A percentile compares a stretch with the other conserved stretches of the same genome.
phyloP scores from a whole-genome alignment of 176 grass and related monocot genomes.

The Bothriochloa decipiens region DNA sequence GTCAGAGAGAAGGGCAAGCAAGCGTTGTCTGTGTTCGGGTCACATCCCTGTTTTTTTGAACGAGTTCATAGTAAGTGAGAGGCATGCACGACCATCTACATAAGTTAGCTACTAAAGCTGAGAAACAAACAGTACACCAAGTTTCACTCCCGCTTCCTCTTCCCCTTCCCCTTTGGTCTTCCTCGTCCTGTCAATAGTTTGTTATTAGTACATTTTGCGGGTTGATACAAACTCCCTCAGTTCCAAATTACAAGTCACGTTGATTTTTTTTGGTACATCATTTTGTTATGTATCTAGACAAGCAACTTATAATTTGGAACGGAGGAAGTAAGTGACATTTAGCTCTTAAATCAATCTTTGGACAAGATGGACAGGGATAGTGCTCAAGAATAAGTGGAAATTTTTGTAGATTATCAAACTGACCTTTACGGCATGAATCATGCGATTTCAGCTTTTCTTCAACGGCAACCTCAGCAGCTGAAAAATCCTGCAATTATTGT shows the following conservation, averaged over 20 bases:
- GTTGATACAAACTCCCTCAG: background rate
- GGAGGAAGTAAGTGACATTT: too few species aligned
- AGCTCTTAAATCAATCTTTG: background rate
- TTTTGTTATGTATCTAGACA: too few species aligned
- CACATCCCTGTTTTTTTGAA: too few species aligned
- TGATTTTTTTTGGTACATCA: too few species aligned
- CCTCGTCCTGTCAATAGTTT: background rate
- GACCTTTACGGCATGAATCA: conserved; percentile 13
- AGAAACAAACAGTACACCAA: background rate
- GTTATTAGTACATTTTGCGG: background rate
- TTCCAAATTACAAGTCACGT: too few species aligned
- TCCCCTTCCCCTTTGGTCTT: background rate
- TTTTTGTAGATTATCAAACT: conserved; percentile 21
- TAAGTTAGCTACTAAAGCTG: background rate
- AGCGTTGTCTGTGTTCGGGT: too few species aligned
- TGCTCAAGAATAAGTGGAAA: background rate
- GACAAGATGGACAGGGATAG: too few species aligned
- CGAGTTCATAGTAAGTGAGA: too few species aligned
- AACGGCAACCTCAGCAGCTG: background rate
- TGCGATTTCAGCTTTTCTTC: conserved; percentile 16
- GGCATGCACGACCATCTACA: background rate
- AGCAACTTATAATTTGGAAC: too few species aligned
- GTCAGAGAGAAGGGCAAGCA: too few species aligned
- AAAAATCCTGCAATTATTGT: conserved; percentile 35
- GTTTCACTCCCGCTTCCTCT: too few species aligned